Percentiles rank a stretch among this genome's conserved stretches.
Conservation (phyloP, 2,329 filamentous ascomycete genomes). For the Colletotrichum chrysophilum region DNA sequence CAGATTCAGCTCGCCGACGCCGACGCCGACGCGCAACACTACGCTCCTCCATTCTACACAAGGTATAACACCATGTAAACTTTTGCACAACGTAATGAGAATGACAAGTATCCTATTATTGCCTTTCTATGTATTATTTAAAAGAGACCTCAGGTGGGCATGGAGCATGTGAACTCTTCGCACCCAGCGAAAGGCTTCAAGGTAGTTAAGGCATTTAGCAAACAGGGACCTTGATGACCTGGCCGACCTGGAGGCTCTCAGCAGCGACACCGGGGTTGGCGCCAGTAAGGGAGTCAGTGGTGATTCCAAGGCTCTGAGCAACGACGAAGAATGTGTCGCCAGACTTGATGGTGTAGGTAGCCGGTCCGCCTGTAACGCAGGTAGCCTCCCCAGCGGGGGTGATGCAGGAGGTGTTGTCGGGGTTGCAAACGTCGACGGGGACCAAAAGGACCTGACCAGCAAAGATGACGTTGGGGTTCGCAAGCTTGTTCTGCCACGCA, state of each 20-base stretch:
- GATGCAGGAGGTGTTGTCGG: conserved; percentile 4
- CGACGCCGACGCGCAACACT: background rate
- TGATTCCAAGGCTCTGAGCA: conserved; percentile 72
- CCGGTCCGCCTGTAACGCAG: background rate
- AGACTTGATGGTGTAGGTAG: conserved; percentile 70
- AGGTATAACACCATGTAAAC: background rate
- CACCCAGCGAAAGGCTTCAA: background rate
- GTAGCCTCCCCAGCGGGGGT: background rate
- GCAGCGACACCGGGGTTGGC: background rate
- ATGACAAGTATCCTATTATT: background rate
- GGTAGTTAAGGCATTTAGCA: background rate
- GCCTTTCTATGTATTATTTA: background rate
- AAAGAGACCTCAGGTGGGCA: background rate
- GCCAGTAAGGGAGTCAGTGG: background rate
- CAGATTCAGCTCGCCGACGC: background rate
- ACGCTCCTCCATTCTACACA: background rate
- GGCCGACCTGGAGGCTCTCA: background rate
- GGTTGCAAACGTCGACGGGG: background rate
- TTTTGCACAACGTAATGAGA: background rate
- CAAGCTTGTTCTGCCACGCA: background rate
- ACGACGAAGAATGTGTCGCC: conserved; percentile 82
- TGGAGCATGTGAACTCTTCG: background rate
- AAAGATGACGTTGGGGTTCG: background rate
- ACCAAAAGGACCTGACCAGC: background rate
- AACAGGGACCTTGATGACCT: conserved; percentile 3